Conservation (phyloP, 805 yeast genomes). For the Lachancea mirantina region DNA sequence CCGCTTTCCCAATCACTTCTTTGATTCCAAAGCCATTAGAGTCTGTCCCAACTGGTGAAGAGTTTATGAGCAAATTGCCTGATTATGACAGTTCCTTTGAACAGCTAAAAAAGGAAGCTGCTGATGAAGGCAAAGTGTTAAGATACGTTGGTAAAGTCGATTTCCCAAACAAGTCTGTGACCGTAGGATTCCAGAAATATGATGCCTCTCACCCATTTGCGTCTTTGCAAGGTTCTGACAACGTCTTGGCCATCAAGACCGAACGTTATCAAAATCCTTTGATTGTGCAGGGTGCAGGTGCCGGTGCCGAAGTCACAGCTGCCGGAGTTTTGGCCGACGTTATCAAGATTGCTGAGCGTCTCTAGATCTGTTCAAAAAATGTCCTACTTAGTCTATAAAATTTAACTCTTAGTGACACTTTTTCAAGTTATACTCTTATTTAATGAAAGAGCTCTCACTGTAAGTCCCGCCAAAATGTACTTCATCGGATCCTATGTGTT, state of each 20-base stretch:
- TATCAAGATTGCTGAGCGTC: slow-evolving; percentile 83
- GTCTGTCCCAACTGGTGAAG: slow-evolving; percentile 60
- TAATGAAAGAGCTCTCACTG: not conserved
- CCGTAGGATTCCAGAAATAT: slow-evolving; percentile 86
- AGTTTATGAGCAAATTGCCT: slow-evolving; percentile 75
- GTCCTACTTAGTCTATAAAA: not conserved
- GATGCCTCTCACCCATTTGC: slow-evolving; percentile 92
- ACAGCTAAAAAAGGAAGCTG: slow-evolving; percentile 71
- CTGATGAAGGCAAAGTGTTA: slow-evolving; percentile 74
- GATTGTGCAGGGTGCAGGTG: slow-evolving; percentile 96
- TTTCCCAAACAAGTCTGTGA: slow-evolving; percentile 55
- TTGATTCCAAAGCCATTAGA: slow-evolving; percentile 85
- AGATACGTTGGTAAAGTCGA: slow-evolving; percentile 93
- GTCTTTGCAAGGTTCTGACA: slow-evolving; percentile 89
- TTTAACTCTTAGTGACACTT: no score
- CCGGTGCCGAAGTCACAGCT: slow-evolving; percentile 73
- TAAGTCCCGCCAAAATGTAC: not conserved
- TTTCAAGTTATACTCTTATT: not conserved
- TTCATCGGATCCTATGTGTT: slow-evolving; percentile 29
- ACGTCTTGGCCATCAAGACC: slow-evolving; percentile 86
- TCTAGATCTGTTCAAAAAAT: slow-evolving; percentile 24
- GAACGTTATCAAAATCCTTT: slow-evolving; percentile 90
- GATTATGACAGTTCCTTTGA: slow-evolving; percentile 76
- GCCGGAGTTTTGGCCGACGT: slow-evolving; percentile 93
- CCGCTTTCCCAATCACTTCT: slow-evolving; percentile 90